phyloP scores from a whole-genome alignment of 2,329 filamentous ascomycete species.

The Pyricularia grisea region DNA sequence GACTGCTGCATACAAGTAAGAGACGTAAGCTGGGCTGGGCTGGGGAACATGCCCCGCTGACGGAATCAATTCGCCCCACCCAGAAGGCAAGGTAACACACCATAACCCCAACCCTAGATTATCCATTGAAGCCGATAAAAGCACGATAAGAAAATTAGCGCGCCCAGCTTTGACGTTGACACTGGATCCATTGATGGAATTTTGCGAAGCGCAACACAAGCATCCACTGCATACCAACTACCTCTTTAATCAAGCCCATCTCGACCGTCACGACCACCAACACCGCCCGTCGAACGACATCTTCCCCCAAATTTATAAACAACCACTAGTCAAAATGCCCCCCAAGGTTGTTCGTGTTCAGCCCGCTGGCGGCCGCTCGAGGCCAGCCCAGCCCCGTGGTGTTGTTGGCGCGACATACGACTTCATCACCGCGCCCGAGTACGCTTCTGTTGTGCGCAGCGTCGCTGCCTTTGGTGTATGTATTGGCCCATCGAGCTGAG shows the following conservation, averaged over 20 bases:
- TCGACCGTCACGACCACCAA: not conserved
- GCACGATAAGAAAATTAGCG: not conserved
- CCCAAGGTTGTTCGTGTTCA: constrained; percentile 46
- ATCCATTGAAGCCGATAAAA: not conserved
- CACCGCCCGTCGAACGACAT: constrained; percentile 13
- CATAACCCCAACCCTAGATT: not conserved
- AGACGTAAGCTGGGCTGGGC: not conserved
- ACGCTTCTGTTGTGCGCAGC: constrained; percentile 53
- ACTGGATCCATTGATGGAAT: not conserved
- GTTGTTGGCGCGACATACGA: constrained; percentile 45
- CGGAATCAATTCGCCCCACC: not conserved
- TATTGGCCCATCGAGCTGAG: constrained; percentile 8
- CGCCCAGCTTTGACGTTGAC: not conserved
- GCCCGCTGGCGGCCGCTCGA: constrained; percentile 35
- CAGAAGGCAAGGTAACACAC: not conserved
- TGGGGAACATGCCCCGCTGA: not conserved
- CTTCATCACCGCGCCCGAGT: constrained; percentile 51
- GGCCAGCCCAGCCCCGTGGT: constrained; percentile 35
- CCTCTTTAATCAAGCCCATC: not conserved
- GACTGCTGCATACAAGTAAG: not conserved
- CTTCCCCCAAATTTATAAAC: constrained; percentile 1
- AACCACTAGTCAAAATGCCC: constrained; percentile 39
- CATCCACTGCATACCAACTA: not conserved
- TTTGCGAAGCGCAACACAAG: not conserved
- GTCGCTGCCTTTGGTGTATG: constrained; percentile 50